phyloP scores from a whole-genome alignment of 75 land plant species.

The Picea sitchensis region DNA sequence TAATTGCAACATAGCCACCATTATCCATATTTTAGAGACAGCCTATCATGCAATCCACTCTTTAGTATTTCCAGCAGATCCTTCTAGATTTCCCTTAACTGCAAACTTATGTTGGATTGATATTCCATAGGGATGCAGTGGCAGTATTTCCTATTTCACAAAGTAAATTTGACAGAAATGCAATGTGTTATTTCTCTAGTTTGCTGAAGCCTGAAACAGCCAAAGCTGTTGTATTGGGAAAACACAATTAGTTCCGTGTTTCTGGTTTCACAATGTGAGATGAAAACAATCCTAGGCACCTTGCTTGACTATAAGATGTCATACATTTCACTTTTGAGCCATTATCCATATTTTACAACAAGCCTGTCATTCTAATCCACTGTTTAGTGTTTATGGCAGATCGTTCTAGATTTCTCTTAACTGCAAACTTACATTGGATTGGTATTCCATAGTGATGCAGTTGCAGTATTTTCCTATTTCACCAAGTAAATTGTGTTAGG shows the following conservation, averaged over 20 bases:
- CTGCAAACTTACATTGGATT: background rate
- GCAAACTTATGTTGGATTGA: background rate
- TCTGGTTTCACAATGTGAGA: background rate
- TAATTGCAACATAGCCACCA: background rate
- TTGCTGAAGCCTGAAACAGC: background rate
- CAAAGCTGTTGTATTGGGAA: background rate
- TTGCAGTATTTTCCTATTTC: background rate
- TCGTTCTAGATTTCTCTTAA: background rate
- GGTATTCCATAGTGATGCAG: background rate
- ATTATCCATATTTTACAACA: background rate
- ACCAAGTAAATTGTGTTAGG: background rate
- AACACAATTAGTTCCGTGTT: background rate
- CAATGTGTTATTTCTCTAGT: background rate
- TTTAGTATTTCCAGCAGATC: background rate
- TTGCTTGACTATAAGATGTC: background rate
- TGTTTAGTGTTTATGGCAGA: background rate
- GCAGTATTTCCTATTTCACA: background rate
- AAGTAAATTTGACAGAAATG: background rate
- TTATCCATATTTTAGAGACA: background rate
- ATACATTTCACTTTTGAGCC: background rate
- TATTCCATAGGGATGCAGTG: background rate
- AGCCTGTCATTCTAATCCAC: background rate
- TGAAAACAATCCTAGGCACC: background rate
- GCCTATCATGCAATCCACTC: background rate
- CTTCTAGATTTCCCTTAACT: background rate